Evolutionary conservation across 495 filamentous ascomycete genomes (phyloP), one percentile per base, ranked within the genome.

Genomic region (Trichoderma gamsii): DNA sequence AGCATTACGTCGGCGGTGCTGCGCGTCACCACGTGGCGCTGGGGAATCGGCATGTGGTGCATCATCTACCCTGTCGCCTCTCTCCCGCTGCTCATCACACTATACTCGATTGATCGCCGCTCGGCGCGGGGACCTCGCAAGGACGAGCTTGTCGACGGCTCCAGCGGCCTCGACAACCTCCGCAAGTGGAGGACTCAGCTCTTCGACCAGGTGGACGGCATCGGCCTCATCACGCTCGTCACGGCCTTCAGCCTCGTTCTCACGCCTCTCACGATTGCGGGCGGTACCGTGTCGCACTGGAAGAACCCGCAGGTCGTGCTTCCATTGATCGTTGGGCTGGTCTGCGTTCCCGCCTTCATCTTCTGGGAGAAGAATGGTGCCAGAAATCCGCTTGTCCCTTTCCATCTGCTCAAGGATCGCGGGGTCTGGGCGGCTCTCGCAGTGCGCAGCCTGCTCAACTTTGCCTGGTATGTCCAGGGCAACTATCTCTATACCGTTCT

Each of bases 211-310:
- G 87, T 90, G 67, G 88, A 90, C 72, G 71, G 72, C 44, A 68
- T 85, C 46, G 88, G 88, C 63, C 80, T 85, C 4, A 29, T 87
- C 12, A 73, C 90, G 12, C 70, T 90, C 35, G 81, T 80, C 70
- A 82, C 79, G 18, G 86, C 83, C 21, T 83, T 89, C 66, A 75
- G 84, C 12, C 79, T 90, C 12, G 81, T 91, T 73, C 83, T 91
- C 29, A 81, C 90, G 23, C 88, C 89, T 0, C 81, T 90, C 67
- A 86, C 80, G 63, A 75, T 91, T 46, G 75, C 79, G 51, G 80
- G 79, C 41, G 79, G 79, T 46, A 78, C 81, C 9, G 74, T 76
- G 1, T 73, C 80, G 15, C 78, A 79, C 56, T 90, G 88, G 80
- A 69, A 77, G 11, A 82, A 83, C 66, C 73, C 80, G 11, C 69